A percentile compares a stretch with the other conserved stretches of the same genome.
Evolutionary conservation across 768 basidiomycete genomes (phyloP).

Genomic region (Xerocomellus dryophilus): DNA sequence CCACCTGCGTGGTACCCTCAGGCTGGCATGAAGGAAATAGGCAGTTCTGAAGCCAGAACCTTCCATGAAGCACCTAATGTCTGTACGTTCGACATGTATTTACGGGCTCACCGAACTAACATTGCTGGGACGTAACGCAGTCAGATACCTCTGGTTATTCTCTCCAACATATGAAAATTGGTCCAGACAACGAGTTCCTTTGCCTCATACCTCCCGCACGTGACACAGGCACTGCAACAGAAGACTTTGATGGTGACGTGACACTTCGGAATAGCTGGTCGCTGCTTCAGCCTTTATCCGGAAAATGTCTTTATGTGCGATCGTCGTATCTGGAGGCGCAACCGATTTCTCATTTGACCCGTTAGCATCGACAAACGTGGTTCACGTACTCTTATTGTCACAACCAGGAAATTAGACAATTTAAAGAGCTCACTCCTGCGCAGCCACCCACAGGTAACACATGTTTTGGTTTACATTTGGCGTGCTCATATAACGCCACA

Average conservation of each 20-base stretch:
- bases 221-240: slow-evolving; percentile 41
- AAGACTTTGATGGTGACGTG: slow-evolving; percentile 56
- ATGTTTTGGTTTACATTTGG: slow-evolving; percentile 19
- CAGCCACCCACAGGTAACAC: slow-evolving; percentile 64
- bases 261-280: slow-evolving; percentile 80
- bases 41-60: slow-evolving; percentile 43
- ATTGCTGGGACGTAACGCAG: slow-evolving; percentile 18
- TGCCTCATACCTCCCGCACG: slow-evolving; percentile 74
- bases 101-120: slow-evolving; percentile 13
- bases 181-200: slow-evolving; percentile 64
- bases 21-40: slow-evolving; percentile 56
- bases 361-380: slow-evolving; percentile 84
- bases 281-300: slow-evolving; percentile 73
- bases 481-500: slow-evolving; percentile 20
- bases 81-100: slow-evolving; percentile 37
- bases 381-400: slow-evolving; percentile 98
- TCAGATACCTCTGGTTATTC: slow-evolving; percentile 39
- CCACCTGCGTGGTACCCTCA: slow-evolving; percentile 40
- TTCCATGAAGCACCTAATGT: slow-evolving; percentile 23
- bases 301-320: slow-evolving; percentile 83
- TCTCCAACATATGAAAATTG: slow-evolving; percentile 75
- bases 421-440: slow-evolving; percentile 73
- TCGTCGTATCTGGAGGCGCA: slow-evolving; percentile 26
- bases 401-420: slow-evolving; percentile 92
- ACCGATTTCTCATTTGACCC: slow-evolving; percentile 32